Evolutionary conservation across 495 filamentous ascomycete genomes (phyloP).

Genomic region (Beverwykella pulmonaria): DNA sequence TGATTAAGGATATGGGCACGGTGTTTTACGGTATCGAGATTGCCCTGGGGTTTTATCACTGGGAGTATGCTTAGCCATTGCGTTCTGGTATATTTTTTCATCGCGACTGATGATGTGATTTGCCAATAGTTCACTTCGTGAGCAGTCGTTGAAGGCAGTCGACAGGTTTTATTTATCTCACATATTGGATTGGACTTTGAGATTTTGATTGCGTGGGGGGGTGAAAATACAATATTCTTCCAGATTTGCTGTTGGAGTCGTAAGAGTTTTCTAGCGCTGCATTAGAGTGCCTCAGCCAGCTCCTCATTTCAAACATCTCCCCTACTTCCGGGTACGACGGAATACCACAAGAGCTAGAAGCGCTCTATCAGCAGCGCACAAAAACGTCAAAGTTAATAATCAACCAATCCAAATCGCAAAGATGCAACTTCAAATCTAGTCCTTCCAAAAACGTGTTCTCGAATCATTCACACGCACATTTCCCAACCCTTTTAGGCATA

Average conservation of each 20-base stretch:
- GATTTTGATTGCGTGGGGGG: slow-evolving; percentile 63
- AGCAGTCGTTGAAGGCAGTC: slow-evolving; percentile 62
- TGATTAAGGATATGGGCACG: slow-evolving; percentile 68
- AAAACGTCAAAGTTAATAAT: neutral
- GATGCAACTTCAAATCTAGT: neutral
- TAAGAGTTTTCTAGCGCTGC: too few species aligned
- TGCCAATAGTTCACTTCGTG: too few species aligned
- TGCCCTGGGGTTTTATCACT: slow-evolving; percentile 62
- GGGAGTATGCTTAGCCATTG: slow-evolving; percentile 72
- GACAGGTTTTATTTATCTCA: slow-evolving; percentile 64
- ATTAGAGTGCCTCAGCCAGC: too few species aligned
- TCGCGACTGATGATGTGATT: too few species aligned
- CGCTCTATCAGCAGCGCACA: neutral
- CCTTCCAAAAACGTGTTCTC: neutral
- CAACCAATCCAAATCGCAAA: too few species aligned
- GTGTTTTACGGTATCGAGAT: slow-evolving; percentile 65
- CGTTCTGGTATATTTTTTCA: slow-evolving; percentile 58
- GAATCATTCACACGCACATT: neutral
- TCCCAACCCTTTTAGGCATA: neutral
- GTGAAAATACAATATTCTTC: slow-evolving; percentile 58
- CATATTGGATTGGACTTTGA: slow-evolving; percentile 67
- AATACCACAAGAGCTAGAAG: neutral
- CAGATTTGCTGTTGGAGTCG: slow-evolving; percentile 41
- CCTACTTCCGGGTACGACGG: neutral
- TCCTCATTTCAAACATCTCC: too few species aligned